phyloP scores from a whole-genome alignment of 1,139 yeast genomes.

The Diutina rugosa region DNA sequence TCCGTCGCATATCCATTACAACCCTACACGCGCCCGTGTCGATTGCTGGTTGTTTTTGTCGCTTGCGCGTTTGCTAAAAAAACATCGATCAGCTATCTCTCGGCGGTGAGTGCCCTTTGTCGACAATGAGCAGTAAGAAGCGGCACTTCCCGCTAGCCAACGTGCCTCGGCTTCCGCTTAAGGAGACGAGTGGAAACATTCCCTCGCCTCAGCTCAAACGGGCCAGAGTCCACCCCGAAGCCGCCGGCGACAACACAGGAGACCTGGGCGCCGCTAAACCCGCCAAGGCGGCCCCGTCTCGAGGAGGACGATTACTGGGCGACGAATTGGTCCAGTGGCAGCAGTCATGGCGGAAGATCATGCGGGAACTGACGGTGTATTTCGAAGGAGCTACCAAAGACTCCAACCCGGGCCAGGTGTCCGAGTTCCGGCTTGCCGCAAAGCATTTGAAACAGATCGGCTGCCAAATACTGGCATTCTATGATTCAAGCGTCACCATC shows the following conservation, averaged over 20 bases:
- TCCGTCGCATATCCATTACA: neutral
- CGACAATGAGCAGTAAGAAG: slow-evolving; percentile 1
- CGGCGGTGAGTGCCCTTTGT: neutral
- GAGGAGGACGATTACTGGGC: slow-evolving; percentile 20
- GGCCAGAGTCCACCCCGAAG: slow-evolving; percentile 10
- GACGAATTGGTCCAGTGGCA: slow-evolving; percentile 66
- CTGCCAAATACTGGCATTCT: slow-evolving; percentile 60
- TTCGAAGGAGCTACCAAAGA: slow-evolving; percentile 61
- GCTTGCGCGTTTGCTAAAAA: neutral
- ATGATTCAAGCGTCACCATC: slow-evolving; percentile 67
- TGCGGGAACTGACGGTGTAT: slow-evolving; percentile 63
- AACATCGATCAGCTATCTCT: neutral
- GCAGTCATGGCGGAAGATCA: slow-evolving; percentile 64
- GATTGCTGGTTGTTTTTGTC: neutral
- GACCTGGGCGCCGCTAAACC: neutral
- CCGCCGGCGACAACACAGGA: slow-evolving; percentile 7
- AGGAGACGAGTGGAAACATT: slow-evolving; percentile 29
- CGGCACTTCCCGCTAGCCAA: neutral
- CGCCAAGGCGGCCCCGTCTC: neutral
- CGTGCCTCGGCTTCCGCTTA: slow-evolving; percentile 20
- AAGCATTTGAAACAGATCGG: slow-evolving; percentile 46
- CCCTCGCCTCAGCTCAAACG: slow-evolving; percentile 27
- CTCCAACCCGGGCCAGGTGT: slow-evolving; percentile 25
- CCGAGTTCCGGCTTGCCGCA: slow-evolving; percentile 42
- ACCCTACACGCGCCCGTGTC: neutral